Evolutionary conservation across 805 yeast genomes (phyloP), one percentile per base, ranked within the genome.

Genomic region (Zygosaccharomyces siamensis): DNA sequence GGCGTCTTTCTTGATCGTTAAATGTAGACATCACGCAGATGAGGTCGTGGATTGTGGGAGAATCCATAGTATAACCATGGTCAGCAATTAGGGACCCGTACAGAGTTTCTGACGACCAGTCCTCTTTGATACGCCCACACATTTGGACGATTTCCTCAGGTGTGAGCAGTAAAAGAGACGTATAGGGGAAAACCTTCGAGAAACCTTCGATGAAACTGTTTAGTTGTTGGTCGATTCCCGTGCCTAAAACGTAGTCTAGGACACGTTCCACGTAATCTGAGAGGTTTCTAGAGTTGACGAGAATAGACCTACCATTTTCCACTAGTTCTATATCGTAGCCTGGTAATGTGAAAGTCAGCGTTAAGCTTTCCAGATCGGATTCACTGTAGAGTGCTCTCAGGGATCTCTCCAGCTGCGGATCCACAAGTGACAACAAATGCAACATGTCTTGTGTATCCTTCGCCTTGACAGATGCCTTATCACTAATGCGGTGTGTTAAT

Each of bases 41-140:
- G 38, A 93, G 68, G 48, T 77, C 72, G 49, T 74, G 76, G 3
- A 92, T 79, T 0, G 84, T 73, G 12, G 66, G 66, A 3, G 95
- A 86, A 31, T 84, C 90, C 59, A 77, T 76, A 3, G 79, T 77
- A 60, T 85, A 92, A 1, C 98, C 99, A 67, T 92, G 98, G 57
- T 90, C 95, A 0, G 97, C 96, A 55, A 79, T 79, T 12, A 92
- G 71, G 0, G 83, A 73, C 1, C 78, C 72, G 5, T 72, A 56
- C 24, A 92, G 68, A 0, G 93, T 81, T 37, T 74, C 78, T 36
- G 66, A 65, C 0, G 85, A 76, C 97, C 98, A 93, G 60, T 92
- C 97, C 61, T 92, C 98, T 39, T 81, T 81, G 2, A 79, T 78
- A 51, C 80, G 80, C 4, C 98, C 97, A 57, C 87, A 80, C 33